Percentiles rank a stretch among this genome's conserved stretches.
phyloP scores from a whole-genome alignment of 2,329 filamentous ascomycete species.

The Gliomastix tumulicola region DNA sequence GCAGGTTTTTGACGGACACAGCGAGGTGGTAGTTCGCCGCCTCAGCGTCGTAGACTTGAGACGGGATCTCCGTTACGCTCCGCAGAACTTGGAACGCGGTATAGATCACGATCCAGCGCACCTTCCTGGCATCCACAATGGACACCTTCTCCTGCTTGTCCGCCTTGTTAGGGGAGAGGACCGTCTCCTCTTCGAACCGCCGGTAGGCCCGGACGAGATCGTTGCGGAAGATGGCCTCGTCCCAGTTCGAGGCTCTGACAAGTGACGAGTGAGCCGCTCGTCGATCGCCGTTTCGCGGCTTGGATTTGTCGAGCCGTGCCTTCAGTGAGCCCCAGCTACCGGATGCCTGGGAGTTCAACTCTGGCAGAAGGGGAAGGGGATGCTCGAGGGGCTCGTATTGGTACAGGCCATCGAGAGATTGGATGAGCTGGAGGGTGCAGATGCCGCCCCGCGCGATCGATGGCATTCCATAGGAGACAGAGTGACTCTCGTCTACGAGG shows the following conservation, averaged over 20 bases:
- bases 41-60: constrained; percentile 51
- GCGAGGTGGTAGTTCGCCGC: constrained; percentile 50
- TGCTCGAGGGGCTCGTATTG: constrained; percentile 54
- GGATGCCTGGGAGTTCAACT: constrained; percentile 19
- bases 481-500: constrained; percentile 57
- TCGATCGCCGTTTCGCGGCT: constrained; percentile 39
- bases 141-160: constrained; percentile 47
- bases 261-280: constrained; percentile 46
- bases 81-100: constrained; percentile 65
- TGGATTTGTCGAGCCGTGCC: constrained; percentile 25
- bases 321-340: constrained; percentile 35
- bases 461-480: constrained; percentile 39
- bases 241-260: constrained; percentile 41
- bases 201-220: constrained; percentile 61
- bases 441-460: constrained; percentile 57
- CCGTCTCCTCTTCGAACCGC: constrained; percentile 58
- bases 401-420: constrained; percentile 57
- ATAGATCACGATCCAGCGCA: constrained; percentile 74
- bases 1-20: constrained; percentile 31
- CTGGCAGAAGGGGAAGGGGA: constrained; percentile 61
- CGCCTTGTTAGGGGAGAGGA: constrained; percentile 39
- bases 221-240: constrained; percentile 30
- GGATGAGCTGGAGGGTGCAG: constrained; percentile 61
- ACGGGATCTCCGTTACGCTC: constrained; percentile 53
- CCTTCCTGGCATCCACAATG: constrained; percentile 63